Conservation (phyloP, 2,329 filamentous ascomycete genomes). For the Raffaelea albimanens region DNA sequence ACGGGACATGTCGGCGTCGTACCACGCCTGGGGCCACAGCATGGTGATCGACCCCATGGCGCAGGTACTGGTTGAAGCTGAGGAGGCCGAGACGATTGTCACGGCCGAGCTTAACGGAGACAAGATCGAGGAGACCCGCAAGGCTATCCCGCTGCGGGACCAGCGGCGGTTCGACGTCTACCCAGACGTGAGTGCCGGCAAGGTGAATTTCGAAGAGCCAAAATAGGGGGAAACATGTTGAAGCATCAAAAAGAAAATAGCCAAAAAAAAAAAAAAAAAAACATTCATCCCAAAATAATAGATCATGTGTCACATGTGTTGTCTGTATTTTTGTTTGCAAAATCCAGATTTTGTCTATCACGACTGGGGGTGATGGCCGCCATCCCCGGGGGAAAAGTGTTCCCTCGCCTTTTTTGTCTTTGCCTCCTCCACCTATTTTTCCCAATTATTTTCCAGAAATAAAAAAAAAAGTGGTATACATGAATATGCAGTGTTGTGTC, state of each 20-base stretch:
- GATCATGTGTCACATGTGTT: no score
- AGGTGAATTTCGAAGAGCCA: constrained; percentile 18
- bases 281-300: constrained; percentile 1
- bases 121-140: constrained; percentile 65
- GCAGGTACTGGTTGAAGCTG: constrained; percentile 67
- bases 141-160: constrained; percentile 70
- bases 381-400: no score
- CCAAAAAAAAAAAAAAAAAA: not conserved
- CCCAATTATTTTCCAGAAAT: no score
- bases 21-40: constrained; percentile 89
- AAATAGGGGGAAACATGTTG: not conserved
- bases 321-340: no score
- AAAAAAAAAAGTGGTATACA: no score
- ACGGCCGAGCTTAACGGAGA: constrained; percentile 60
- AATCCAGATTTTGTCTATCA: no score
- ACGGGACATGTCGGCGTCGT: constrained; percentile 64
- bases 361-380: no score
- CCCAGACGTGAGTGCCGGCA: constrained; percentile 68
- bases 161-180: constrained; percentile 95
- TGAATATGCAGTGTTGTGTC: no score
- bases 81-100: constrained; percentile 67
- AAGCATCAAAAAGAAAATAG: not conserved
- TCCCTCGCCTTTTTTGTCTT: no score
- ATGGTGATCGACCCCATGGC: constrained; percentile 84
- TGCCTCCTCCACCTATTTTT: no score